phyloP scores from a whole-genome alignment of 352 stramenopile species.

The Sclerospora graminicola region DNA sequence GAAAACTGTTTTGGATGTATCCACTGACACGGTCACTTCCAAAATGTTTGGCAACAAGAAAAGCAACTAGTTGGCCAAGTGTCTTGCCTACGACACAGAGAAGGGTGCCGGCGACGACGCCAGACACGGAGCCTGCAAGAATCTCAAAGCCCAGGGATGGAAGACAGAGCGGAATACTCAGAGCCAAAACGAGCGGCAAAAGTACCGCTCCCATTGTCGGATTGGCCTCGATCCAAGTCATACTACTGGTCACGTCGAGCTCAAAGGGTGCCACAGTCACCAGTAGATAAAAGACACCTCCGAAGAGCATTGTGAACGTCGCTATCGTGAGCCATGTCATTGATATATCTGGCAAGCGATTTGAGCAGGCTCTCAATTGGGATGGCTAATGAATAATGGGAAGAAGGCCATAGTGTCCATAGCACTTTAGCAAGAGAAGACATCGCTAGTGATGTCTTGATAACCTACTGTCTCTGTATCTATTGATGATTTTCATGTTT shows the following conservation, averaged over 20 bases:
- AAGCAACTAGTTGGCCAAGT: constrained; percentile 47
- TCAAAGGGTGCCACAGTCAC: too few relatives aligned
- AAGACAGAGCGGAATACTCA: constrained; percentile 53
- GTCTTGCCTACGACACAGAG: constrained; percentile 57
- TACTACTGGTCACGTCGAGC: constrained; percentile 17
- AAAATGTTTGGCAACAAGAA: constrained; percentile 48
- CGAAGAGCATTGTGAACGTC: constrained; percentile 3
- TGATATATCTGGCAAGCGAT: too few relatives aligned
- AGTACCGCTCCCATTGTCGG: constrained; percentile 36
- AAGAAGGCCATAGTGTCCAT: too few relatives aligned
- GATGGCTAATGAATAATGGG: too few relatives aligned
- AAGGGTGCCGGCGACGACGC: constrained; percentile 30
- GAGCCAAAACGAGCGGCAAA: constrained; percentile 44
- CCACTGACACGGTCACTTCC: constrained; percentile 33
- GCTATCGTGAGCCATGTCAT: constrained; percentile 18
- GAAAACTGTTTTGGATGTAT: too few relatives aligned
- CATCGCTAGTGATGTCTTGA: too few relatives aligned
- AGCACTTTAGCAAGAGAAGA: too few relatives aligned
- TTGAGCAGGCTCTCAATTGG: too few relatives aligned
- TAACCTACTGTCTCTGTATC: too few relatives aligned
- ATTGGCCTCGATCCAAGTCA: constrained; percentile 41
- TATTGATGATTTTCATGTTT: too few relatives aligned
- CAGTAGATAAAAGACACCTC: constrained; percentile 11
- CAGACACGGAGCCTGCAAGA: constrained; percentile 53
- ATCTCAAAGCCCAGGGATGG: too few relatives aligned